A percentile compares a stretch with the other conserved stretches of the same genome.
Conservation (phyloP, 805 yeast species). For the Pichia thaimueangensis region DNA sequence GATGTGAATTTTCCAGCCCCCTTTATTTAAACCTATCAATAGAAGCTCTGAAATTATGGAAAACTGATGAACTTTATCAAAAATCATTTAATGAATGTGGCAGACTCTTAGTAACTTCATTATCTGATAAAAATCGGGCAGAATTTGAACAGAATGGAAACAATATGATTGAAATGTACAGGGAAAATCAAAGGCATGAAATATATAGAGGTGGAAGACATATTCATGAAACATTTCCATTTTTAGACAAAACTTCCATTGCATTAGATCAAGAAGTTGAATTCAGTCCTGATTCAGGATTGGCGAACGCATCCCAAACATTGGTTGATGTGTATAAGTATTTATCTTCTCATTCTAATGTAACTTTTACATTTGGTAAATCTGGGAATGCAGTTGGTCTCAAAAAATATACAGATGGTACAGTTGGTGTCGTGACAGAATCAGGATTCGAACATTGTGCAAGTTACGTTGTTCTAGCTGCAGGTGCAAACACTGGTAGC, state of each 20-base stretch:
- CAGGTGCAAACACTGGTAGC: constrained; percentile 36
- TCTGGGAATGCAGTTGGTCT: constrained; percentile 21
- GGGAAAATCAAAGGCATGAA: constrained; percentile 24
- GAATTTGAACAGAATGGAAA: constrained; percentile 33
- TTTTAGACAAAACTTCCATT: constrained; percentile 15
- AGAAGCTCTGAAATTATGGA: constrained; percentile 38
- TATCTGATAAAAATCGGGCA: constrained; percentile 27
- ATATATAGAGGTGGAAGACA: constrained; percentile 26
- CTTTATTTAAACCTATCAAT: constrained; percentile 36
- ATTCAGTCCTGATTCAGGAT: constrained; percentile 37
- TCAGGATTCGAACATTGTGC: constrained; percentile 28
- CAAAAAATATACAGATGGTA: constrained; percentile 5
- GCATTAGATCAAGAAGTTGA: constrained; percentile 15
- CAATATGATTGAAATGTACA: constrained; percentile 24
- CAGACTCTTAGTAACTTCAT: constrained; percentile 33
- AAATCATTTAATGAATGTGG: constrained; percentile 35
- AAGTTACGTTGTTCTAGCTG: constrained; percentile 29
- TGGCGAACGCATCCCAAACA: constrained; percentile 34
- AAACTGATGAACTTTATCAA: constrained; percentile 27
- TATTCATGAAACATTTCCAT: constrained; percentile 19
- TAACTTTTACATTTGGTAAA: constrained; percentile 29
- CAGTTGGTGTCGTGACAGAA: constrained; percentile 20
- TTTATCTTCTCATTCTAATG: constrained; percentile 24
- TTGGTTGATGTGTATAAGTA: constrained; percentile 27
- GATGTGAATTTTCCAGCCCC: constrained; percentile 39